Conservation (phyloP, 495 filamentous ascomycete genomes). For the Penicillium canariense region DNA sequence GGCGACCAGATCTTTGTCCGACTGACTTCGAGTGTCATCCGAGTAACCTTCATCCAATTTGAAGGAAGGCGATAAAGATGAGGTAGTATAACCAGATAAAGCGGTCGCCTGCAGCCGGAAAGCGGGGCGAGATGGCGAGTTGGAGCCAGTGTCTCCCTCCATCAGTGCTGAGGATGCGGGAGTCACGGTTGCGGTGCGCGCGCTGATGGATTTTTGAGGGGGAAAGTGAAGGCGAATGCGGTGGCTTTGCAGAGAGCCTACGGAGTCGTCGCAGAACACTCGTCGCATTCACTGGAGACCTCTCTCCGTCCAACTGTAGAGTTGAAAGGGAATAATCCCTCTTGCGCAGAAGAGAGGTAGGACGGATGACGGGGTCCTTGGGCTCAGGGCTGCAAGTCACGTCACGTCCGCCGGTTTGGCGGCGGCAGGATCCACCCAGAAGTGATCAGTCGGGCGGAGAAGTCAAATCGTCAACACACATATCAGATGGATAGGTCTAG, state of each 20-base stretch:
- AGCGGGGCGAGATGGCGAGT: conserved; percentile 19
- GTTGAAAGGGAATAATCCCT: conserved; percentile 14
- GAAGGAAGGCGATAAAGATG: conserved; percentile 45
- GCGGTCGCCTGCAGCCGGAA: conserved; percentile 27
- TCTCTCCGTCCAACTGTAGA: neutral
- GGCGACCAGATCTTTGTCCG: conserved; percentile 42
- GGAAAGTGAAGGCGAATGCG: neutral
- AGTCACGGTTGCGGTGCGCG: neutral
- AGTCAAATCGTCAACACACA: neutral
- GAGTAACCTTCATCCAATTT: conserved; percentile 66
- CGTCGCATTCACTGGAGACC: neutral
- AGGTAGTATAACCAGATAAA: conserved; percentile 27
- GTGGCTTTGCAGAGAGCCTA: neutral
- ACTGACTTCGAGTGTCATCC: conserved; percentile 59
- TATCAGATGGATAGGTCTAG: conserved; percentile 2
- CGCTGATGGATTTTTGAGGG: neutral
- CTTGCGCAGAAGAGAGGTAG: conserved; percentile 5
- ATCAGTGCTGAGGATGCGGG: conserved; percentile 20
- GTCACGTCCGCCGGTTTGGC: conserved; percentile 15
- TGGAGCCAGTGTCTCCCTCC: conserved; percentile 33
- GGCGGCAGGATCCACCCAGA: conserved; percentile 15
- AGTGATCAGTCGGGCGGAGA: conserved; percentile 16
- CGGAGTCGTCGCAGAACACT: neutral
- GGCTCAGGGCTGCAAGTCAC: conserved; percentile 18
- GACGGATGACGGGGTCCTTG: conserved; percentile 6